Evolutionary conservation across 1,139 yeast genomes (phyloP).

Genomic region (Candida sojae): DNA sequence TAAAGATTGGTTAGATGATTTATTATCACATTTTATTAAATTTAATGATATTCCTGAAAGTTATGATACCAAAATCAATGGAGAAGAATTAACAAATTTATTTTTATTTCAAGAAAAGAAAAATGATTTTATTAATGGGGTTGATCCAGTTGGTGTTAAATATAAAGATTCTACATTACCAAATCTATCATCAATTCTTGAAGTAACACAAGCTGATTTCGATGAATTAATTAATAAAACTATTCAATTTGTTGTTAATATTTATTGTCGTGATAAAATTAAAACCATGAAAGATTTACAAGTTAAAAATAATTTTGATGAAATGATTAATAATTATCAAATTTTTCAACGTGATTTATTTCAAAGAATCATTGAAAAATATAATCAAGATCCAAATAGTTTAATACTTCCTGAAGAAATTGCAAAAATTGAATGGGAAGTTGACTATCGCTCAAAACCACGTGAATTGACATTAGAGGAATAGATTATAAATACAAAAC

Average conservation of each 20-base stretch:
- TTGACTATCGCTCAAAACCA: slow-evolving; percentile 1
- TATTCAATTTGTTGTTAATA: slow-evolving; percentile 2
- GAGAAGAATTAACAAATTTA: slow-evolving; percentile 15
- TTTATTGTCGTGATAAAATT: background rate
- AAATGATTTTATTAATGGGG: slow-evolving; percentile 27
- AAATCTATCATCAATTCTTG: slow-evolving; percentile 4
- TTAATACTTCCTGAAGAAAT: slow-evolving; percentile 15
- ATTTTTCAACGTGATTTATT: slow-evolving; percentile 3
- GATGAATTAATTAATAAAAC: slow-evolving; percentile 1
- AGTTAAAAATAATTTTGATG: slow-evolving; percentile 6
- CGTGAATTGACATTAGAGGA: slow-evolving; percentile 5
- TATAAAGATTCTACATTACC: slow-evolving; percentile 5
- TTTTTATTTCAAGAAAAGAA: slow-evolving; percentile 26
- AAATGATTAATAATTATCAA: slow-evolving; percentile 9
- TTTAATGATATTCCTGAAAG: slow-evolving; percentile 11
- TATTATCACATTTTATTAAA: slow-evolving; percentile 13
- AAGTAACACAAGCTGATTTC: slow-evolving; percentile 1
- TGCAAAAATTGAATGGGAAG: slow-evolving; percentile 14
- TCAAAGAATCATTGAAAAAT: slow-evolving; percentile 9
- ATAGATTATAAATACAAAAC: background rate
- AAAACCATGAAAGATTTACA: background rate
- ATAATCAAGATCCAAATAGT: slow-evolving; percentile 8
- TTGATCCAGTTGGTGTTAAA: slow-evolving; percentile 24
- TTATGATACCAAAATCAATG: slow-evolving; percentile 14
- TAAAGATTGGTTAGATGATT: slow-evolving; percentile 15